Percentiles rank a stretch among this genome's conserved stretches.
Conservation (phyloP, 2,329 filamentous ascomycete genomes). For the Penicillium frequentans region DNA sequence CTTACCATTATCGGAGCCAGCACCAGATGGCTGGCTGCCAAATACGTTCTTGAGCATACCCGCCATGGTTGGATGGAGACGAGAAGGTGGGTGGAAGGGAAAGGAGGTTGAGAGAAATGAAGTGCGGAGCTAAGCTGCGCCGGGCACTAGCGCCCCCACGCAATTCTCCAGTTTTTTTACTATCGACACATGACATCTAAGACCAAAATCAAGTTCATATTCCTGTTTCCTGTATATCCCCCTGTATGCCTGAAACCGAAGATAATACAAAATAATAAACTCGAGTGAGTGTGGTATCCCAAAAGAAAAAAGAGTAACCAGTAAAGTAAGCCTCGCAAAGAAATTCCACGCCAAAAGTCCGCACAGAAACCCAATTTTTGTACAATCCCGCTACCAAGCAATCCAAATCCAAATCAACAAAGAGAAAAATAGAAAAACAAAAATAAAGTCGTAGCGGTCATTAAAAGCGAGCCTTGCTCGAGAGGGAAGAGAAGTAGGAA, state of each 20-base stretch:
- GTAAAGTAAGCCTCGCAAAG: conserved; percentile 19
- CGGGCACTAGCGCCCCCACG: conserved; percentile 44
- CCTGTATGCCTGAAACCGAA: conserved; percentile 26
- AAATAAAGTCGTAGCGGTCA: conserved; percentile 23
- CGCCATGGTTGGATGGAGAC: conserved; percentile 33
- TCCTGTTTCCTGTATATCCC: conserved; percentile 13
- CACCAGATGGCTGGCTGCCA: conserved; percentile 32
- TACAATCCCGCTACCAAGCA: conserved; percentile 29
- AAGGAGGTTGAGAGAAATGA: conserved; percentile 23
- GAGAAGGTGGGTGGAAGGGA: conserved; percentile 22
- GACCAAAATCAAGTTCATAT: neutral
- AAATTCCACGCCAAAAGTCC: conserved; percentile 26
- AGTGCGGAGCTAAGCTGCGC: conserved; percentile 30
- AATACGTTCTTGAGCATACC: conserved; percentile 43
- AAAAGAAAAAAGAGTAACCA: conserved; percentile 20
- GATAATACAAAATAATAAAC: conserved; percentile 17
- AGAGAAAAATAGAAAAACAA: conserved; percentile 10
- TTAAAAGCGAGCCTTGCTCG: conserved; percentile 16
- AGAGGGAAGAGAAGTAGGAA: conserved; percentile 4
- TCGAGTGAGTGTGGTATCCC: conserved; percentile 34
- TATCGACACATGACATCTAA: neutral
- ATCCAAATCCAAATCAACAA: conserved; percentile 12
- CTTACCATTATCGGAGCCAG: conserved; percentile 39
- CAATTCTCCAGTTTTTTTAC: conserved; percentile 33
- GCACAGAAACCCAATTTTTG: conserved; percentile 22